These are phyloP conservation scores for Blastocystis sp. DNA, from an alignment of 352 stramenopile genomes.

Conservation along the genomic window DNA sequence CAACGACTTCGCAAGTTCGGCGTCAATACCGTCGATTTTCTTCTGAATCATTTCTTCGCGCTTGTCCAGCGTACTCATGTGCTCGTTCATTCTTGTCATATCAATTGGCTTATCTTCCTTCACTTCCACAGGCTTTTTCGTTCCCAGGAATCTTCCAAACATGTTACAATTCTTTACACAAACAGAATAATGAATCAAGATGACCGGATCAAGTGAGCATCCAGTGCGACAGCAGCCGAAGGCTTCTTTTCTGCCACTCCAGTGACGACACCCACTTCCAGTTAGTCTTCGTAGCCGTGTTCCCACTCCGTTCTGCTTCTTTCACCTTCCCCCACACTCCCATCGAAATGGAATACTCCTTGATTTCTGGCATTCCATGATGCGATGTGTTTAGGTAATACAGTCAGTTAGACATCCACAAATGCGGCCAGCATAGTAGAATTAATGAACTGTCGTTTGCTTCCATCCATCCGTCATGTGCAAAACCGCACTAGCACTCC, in stretches of 20 bases:
- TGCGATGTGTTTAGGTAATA: slow-evolving; percentile 74
- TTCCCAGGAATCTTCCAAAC: slow-evolving; percentile 60
- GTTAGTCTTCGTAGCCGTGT: background rate
- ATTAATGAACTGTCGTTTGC: background rate
- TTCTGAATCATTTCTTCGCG: slow-evolving; percentile 36
- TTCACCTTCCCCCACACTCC: too few species aligned
- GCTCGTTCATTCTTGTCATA: slow-evolving; percentile 40
- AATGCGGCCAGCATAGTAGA: background rate
- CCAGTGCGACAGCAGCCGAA: slow-evolving; percentile 2
- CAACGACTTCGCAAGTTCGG: background rate
- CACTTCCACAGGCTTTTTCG: slow-evolving; percentile 17
- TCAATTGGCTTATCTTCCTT: slow-evolving; percentile 60
- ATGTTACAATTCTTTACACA: background rate
- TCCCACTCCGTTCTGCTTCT: too few species aligned
- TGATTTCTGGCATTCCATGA: background rate
- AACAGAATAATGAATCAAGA: slow-evolving; percentile 40
- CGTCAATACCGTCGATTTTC: slow-evolving; percentile 46
- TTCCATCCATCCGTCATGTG: background rate
- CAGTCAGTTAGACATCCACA: slow-evolving; percentile 78
- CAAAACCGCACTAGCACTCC: background rate
- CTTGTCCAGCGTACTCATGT: slow-evolving; percentile 45
- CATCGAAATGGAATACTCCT: background rate
- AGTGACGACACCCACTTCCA: background rate
- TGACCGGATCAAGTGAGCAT: background rate
- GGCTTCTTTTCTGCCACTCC: background rate